Conservation (phyloP, 768 basidiomycete species). For the Crassisporium funariophilum region DNA sequence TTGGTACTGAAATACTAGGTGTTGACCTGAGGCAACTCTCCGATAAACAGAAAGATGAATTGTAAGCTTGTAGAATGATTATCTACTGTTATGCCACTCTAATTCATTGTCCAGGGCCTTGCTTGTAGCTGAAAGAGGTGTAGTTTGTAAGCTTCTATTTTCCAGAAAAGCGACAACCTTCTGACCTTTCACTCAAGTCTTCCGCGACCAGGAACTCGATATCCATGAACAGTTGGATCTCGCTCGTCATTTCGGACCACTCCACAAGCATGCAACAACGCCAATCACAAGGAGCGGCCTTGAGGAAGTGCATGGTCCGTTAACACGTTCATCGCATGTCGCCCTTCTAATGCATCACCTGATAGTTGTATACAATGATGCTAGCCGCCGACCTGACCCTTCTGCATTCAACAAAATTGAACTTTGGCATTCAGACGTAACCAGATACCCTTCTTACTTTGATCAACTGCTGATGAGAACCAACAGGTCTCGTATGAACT, state of each 20-base stretch:
- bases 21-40: constrained; percentile 73
- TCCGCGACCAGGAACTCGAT: constrained; percentile 72
- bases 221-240: constrained; percentile 74
- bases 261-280: constrained; percentile 85
- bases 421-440: constrained; percentile 81
- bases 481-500: constrained; percentile 78
- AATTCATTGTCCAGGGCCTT: constrained; percentile 51
- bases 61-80: constrained; percentile 44
- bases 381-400: constrained; percentile 61
- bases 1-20: constrained; percentile 76
- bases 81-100: not conserved
- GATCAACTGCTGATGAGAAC: not conserved
- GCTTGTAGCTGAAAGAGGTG: constrained; percentile 73
- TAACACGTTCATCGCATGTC: not conserved
- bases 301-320: constrained; percentile 70
- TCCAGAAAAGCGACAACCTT: constrained; percentile 1
- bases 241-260: constrained; percentile 68
- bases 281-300: constrained; percentile 74
- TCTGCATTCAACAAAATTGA: constrained; percentile 72
- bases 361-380: constrained; percentile 72
- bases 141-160: constrained; percentile 58
- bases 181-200: constrained; percentile 44
- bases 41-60: constrained; percentile 73
- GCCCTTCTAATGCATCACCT: constrained; percentile 1
- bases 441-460: constrained; percentile 4